Conservation (phyloP, 164 flowering plant genomes). For the Euptelea pleiosperma region DNA sequence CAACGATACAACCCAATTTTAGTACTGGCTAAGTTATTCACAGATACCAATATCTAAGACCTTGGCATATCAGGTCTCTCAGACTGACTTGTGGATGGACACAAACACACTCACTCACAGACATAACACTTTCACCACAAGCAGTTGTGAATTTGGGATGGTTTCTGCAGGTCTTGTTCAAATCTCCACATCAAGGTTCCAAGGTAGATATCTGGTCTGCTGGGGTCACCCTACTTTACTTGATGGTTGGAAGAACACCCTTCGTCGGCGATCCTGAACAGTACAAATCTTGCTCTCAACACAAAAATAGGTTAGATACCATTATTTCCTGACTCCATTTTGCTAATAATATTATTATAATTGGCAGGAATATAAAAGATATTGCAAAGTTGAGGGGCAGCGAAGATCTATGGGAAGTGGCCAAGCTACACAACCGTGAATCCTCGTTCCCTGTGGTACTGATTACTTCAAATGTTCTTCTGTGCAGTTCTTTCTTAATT, state of each 20-base stretch:
- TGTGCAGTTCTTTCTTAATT: background rate
- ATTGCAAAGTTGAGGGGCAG: conserved; percentile 82
- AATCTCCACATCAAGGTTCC: conserved; percentile 77
- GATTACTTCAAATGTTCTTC: background rate
- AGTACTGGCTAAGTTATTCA: too few relatives aligned
- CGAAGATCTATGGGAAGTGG: conserved; percentile 95
- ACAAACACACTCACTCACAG: too few relatives aligned
- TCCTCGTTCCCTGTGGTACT: conserved; percentile 76
- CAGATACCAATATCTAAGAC: too few relatives aligned
- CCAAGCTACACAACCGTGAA: conserved; percentile 86
- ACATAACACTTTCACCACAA: background rate
- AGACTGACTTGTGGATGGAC: too few relatives aligned
- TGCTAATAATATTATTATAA: conserved; percentile 6
- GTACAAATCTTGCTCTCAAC: conserved; percentile 33
- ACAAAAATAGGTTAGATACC: background rate
- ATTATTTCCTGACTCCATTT: background rate
- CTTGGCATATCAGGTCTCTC: too few relatives aligned
- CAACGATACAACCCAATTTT: too few relatives aligned
- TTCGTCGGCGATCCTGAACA: conserved; percentile 88
- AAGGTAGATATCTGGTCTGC: conserved; percentile 98
- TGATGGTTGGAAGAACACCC: conserved; percentile 76
- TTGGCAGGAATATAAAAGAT: conserved; percentile 74
- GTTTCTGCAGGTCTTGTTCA: conserved; percentile 69
- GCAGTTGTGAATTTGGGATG: background rate
- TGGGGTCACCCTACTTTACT: conserved; percentile 85